A percentile compares a stretch with the other conserved stretches of the same genome.
These are phyloP conservation scores for Isochrysis galbana DNA, from an alignment of 78 protist species.

Conservation along the genomic window DNA sequence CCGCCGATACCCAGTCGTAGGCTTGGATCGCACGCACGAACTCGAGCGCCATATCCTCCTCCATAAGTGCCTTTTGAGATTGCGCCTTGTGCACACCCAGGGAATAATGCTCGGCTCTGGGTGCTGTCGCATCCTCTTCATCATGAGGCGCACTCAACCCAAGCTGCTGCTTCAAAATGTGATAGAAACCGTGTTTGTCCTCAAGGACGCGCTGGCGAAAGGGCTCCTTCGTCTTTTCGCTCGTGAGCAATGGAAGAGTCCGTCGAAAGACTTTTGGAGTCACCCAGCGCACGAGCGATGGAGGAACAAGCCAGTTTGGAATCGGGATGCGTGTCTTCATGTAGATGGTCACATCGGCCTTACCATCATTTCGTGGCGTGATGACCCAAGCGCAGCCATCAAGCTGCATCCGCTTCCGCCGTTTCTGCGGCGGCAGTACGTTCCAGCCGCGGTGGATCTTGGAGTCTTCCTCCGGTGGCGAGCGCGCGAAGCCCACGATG, in stretches of 20 bases:
- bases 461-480: not conserved
- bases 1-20: not conserved
- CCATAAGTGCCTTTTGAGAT: not conserved
- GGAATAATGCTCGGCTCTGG: no score
- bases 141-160: no score
- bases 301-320: not conserved
- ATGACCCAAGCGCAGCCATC: not conserved
- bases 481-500: not conserved
- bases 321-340: not conserved
- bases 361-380: not conserved
- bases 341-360: not conserved
- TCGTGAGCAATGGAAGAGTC: not conserved
- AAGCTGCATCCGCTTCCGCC: not conserved
- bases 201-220: not conserved
- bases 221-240: not conserved
- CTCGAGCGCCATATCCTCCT: not conserved
- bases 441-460: not conserved
- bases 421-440: not conserved
- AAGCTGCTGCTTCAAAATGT: not conserved
- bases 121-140: no score
- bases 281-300: not conserved
- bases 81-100: not conserved
- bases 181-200: not conserved
- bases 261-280: not conserved
- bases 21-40: not conserved